Base-by-base conservation (phyloP, 345 rosid genomes). In the Turnera subulata region DNA sequence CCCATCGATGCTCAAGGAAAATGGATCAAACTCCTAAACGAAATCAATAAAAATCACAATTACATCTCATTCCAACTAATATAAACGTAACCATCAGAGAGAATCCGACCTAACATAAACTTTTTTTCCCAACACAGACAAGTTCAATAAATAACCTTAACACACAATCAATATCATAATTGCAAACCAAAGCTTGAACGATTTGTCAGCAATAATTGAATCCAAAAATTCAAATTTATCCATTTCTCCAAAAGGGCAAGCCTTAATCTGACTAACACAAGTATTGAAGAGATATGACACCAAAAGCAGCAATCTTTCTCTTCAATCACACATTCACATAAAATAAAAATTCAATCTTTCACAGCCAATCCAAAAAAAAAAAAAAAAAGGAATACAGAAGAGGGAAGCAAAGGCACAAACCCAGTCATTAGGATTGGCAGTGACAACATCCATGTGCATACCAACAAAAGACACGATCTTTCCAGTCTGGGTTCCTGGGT, bases 361-460 rank as follows among this genome's bases (percentile, higher is more conserved):
- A 53, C 54, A 18, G 44, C 19, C 17, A 53, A 11, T 44, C 45
- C 57, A 26, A 21, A 1, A 5, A 2, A 37, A 25, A 9, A 21
- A 4, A 15, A 16, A 25, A 7, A 7, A 58, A 40, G 13, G 46
- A 37, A 20, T 51, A 37, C n/a, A 32, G 16, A n/a, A 54, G 44
- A 63, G 42, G 43, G n/a, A 17, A 64, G 2, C n/a, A 58, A 44
- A 64, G 63, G 44, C 44, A 11, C 73, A 20, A 40, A 89, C 99
- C 99, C 97, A 90, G 42, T 84, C 97, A 65, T 76, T 79, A 8
- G 96, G 93, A 75, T 94, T 73, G 0, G 97, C 97, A 42, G 99
- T 88, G 82, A 94, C 99, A 26, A 94, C 97, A 72, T 94, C 99
- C 99, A 85, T 90, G 63, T 94, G 99, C 99, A 90, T 90, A 21